Conservation (phyloP, 2,329 filamentous ascomycete species). For the Pseudogymnoascus sp. region DNA sequence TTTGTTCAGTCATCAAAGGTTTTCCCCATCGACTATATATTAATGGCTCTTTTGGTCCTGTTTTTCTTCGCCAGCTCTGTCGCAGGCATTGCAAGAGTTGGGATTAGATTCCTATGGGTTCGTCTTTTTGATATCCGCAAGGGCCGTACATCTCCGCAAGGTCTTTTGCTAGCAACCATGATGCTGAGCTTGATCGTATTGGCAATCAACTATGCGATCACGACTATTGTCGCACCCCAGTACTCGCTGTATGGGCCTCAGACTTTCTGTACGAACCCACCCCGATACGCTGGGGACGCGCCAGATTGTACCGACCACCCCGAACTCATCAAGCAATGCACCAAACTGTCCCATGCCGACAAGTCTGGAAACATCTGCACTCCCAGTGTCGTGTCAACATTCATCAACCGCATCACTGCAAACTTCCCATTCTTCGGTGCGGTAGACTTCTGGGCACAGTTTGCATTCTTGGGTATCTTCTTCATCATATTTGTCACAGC, state of each 20-base stretch:
- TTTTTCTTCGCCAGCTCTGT: constrained; percentile 87
- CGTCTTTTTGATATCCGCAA: constrained; percentile 85
- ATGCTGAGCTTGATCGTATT: constrained; percentile 84
- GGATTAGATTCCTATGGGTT: constrained; percentile 95
- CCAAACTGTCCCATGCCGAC: constrained; percentile 64
- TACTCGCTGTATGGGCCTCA: constrained; percentile 93
- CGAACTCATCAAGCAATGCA: constrained; percentile 72
- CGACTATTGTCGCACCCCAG: constrained; percentile 91
- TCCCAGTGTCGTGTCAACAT: constrained; percentile 82
- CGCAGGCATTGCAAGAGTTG: constrained; percentile 75
- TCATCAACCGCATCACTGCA: constrained; percentile 84
- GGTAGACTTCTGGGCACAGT: constrained; percentile 94
- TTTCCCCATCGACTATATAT: constrained; percentile 86
- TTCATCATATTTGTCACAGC: constrained; percentile 72
- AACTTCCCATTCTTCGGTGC: constrained; percentile 94
- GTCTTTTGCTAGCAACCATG: constrained; percentile 81
- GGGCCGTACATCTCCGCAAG: constrained; percentile 84
- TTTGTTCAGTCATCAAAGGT: constrained; percentile 72
- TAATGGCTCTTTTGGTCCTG: constrained; percentile 77
- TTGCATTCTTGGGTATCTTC: constrained; percentile 80
- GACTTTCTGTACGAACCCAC: constrained; percentile 76
- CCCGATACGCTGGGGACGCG: constrained; percentile 53
- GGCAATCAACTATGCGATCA: constrained; percentile 85
- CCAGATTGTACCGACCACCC: constrained; percentile 68
- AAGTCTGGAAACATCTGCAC: constrained; percentile 79